Percentiles rank a stretch among this genome's conserved stretches.
These are phyloP conservation scores for Trichoderma harzianum DNA, from an alignment of 2,329 filamentous ascomycete genomes.

Conservation along the genomic window DNA sequence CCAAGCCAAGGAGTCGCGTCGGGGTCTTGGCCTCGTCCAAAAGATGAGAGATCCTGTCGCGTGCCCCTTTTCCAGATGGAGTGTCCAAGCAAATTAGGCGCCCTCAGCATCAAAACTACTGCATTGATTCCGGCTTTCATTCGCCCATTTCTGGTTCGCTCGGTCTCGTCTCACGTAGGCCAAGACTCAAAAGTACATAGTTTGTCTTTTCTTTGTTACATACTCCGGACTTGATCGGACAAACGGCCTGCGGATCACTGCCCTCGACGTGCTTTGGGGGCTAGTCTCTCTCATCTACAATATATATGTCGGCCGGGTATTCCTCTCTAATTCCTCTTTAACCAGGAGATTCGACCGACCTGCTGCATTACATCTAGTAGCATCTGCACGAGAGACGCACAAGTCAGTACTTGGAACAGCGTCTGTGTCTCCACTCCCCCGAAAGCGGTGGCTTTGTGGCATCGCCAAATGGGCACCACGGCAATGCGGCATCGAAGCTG, in stretches of 20 bases:
- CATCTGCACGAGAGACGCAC: not conserved
- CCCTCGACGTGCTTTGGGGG: not conserved
- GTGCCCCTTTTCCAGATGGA: conserved; percentile 16
- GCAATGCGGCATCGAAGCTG: conserved; percentile 8
- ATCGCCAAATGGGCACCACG: not conserved
- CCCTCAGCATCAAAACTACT: not conserved
- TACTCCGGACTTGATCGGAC: not conserved
- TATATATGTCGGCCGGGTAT: not conserved
- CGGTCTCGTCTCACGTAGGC: not conserved
- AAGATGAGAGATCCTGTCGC: not conserved
- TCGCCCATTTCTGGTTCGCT: not conserved
- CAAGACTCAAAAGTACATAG: not conserved
- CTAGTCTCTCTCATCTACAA: not conserved
- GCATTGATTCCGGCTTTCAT: not conserved
- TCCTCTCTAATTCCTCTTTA: not conserved
- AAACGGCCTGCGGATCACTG: not conserved
- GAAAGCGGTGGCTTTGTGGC: not conserved
- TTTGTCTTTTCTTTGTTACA: not conserved
- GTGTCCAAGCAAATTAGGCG: not conserved
- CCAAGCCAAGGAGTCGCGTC: not conserved
- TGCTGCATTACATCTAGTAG: not conserved
- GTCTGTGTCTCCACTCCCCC: not conserved
- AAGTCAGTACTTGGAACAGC: not conserved
- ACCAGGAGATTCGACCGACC: not conserved
- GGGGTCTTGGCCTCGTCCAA: not conserved